Conservation (phyloP, 2,329 filamentous ascomycete species). For the Teratosphaeriaceae sp. region DNA sequence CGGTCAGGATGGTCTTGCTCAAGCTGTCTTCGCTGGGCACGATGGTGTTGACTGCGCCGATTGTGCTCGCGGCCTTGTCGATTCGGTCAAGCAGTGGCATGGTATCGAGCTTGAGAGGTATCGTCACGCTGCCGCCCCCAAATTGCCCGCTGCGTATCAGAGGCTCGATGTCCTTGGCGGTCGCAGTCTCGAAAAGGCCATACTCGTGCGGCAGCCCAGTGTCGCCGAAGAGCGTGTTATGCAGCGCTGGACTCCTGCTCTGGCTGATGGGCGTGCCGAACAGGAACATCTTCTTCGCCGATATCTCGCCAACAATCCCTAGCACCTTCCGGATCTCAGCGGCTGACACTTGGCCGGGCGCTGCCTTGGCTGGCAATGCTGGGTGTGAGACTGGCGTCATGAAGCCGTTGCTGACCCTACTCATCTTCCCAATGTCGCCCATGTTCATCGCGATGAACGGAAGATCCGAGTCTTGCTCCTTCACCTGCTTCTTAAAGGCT, state of each 20-base stretch:
- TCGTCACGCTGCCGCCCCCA: constrained; percentile 91
- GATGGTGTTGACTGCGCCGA: constrained; percentile 94
- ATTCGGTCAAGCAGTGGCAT: constrained; percentile 75
- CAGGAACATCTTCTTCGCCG: constrained; percentile 71
- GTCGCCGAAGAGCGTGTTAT: constrained; percentile 74
- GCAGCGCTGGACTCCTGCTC: constrained; percentile 80
- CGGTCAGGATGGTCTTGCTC: constrained; percentile 50
- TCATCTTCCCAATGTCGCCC: constrained; percentile 80
- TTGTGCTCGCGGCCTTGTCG: constrained; percentile 68
- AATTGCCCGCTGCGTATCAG: constrained; percentile 68
- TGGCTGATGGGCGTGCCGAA: constrained; percentile 79
- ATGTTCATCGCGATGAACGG: constrained; percentile 95
- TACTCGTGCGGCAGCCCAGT: constrained; percentile 84
- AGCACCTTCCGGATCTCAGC: constrained; percentile 77
- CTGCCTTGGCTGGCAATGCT: constrained; percentile 82
- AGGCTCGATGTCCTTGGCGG: constrained; percentile 52
- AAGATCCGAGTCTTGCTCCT: constrained; percentile 59
- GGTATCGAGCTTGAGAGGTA: constrained; percentile 87
- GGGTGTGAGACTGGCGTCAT: constrained; percentile 93
- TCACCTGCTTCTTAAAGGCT: constrained; percentile 72
- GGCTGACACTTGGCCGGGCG: constrained; percentile 87
- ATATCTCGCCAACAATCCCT: constrained; percentile 70
- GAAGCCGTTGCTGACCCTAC: constrained; percentile 83
- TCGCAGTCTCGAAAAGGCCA: constrained; percentile 64
- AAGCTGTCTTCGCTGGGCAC: constrained; percentile 48